phyloP scores from a whole-genome alignment of 305 asterid genomes.

The Ilex paraguariensis region DNA sequence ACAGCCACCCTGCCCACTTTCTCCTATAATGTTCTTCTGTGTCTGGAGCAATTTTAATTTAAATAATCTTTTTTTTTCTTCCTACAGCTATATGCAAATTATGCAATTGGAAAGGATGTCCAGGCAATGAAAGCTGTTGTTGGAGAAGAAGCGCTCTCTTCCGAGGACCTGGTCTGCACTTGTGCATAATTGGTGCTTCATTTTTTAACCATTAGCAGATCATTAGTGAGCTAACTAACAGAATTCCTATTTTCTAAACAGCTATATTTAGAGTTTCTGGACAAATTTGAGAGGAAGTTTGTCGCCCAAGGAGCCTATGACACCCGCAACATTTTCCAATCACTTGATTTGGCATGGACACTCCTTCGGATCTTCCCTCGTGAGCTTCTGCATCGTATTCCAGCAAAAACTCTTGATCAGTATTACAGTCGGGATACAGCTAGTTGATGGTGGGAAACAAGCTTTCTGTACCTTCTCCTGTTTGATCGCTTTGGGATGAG shows the following conservation, averaged over 20 bases:
- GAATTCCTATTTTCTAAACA: conserved; percentile 21
- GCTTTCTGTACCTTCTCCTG: background rate
- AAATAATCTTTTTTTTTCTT: background rate
- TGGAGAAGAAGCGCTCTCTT: conserved; percentile 99
- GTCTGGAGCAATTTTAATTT: too few relatives aligned
- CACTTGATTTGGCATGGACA: conserved; percentile 97
- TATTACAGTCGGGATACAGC: conserved; percentile 89
- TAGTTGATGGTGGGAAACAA: conserved; percentile 30
- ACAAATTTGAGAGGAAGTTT: conserved; percentile 96
- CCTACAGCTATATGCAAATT: conserved; percentile 86
- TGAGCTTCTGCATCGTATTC: conserved; percentile 96
- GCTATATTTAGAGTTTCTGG: conserved; percentile 94
- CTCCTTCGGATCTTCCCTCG: conserved; percentile 95
- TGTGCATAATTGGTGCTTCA: background rate
- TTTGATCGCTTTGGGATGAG: background rate
- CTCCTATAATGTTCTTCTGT: too few relatives aligned
- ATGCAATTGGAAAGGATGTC: conserved; percentile 98
- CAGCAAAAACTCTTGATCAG: conserved; percentile 88
- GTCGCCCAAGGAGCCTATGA: conserved; percentile 98
- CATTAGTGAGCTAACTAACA: background rate
- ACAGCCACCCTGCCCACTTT: too few relatives aligned
- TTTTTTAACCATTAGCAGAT: background rate
- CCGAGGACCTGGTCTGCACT: conserved; percentile 82
- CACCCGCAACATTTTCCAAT: conserved; percentile 97
- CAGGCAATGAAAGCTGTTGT: conserved; percentile 99